Conservation (phyloP, 2,329 filamentous ascomycete genomes). For the Fusarium decemcellulare region DNA sequence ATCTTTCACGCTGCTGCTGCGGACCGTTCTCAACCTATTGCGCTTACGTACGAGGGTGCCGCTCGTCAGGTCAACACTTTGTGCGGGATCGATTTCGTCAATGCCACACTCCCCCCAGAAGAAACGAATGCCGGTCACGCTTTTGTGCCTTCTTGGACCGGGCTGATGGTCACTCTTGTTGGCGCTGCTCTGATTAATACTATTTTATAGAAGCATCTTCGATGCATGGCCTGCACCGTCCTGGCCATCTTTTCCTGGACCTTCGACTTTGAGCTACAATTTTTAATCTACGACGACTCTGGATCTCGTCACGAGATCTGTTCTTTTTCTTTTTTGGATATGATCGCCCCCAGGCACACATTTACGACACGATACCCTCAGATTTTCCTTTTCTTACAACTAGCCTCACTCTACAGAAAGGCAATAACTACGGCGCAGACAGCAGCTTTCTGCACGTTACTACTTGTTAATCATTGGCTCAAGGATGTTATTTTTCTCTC, state of each 20-base stretch:
- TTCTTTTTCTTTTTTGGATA: slow-evolving; percentile 30
- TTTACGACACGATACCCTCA: slow-evolving; percentile 48
- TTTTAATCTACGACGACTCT: slow-evolving; percentile 37
- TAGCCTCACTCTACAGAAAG: not conserved
- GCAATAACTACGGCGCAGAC: slow-evolving; percentile 13
- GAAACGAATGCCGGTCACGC: slow-evolving; percentile 33
- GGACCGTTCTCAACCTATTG: slow-evolving; percentile 76
- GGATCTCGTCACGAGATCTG: slow-evolving; percentile 24
- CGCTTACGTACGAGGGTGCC: slow-evolving; percentile 77
- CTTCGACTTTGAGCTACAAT: slow-evolving; percentile 12
- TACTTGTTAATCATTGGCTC: slow-evolving; percentile 31
- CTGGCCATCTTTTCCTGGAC: not conserved
- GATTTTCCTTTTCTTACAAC: slow-evolving; percentile 13
- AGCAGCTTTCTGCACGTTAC: slow-evolving; percentile 14
- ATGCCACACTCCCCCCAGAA: slow-evolving; percentile 64
- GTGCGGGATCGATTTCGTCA: slow-evolving; percentile 72
- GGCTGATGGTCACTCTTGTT: slow-evolving; percentile 29
- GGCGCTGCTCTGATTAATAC: slow-evolving; percentile 32
- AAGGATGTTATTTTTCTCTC: slow-evolving; percentile 5
- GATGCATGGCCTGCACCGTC: not conserved
- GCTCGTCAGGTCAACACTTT: slow-evolving; percentile 80
- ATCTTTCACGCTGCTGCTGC: slow-evolving; percentile 80
- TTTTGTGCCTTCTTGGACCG: slow-evolving; percentile 37
- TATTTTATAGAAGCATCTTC: slow-evolving; percentile 32
- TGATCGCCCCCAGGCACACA: slow-evolving; percentile 34